phyloP scores from a whole-genome alignment of 2,329 filamentous ascomycete species.

The Hortaea sp. region DNA sequence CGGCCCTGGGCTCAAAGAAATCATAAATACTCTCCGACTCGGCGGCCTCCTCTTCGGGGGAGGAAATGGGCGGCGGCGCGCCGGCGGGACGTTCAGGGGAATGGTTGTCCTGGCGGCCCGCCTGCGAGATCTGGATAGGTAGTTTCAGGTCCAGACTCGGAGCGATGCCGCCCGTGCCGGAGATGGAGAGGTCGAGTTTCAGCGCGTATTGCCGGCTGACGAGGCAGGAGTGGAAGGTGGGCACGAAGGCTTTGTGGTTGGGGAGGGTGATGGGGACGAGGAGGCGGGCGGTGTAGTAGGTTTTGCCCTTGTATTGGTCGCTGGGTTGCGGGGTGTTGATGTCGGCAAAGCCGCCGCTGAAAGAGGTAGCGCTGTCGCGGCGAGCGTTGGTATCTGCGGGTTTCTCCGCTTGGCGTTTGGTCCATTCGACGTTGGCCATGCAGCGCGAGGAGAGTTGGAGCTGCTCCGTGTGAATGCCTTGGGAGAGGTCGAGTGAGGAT shows the following conservation, averaged over 20 bases:
- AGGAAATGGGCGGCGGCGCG: not conserved
- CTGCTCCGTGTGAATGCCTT: constrained; percentile 44
- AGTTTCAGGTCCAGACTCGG: constrained; percentile 33
- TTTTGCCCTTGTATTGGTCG: constrained; percentile 33
- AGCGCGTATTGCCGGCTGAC: constrained; percentile 54
- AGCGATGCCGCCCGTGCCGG: constrained; percentile 36
- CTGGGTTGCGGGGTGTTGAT: constrained; percentile 17
- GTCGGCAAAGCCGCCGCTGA: constrained; percentile 21
- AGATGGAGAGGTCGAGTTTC: constrained; percentile 47
- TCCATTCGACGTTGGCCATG: constrained; percentile 49
- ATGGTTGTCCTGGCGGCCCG: constrained; percentile 6
- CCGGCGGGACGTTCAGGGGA: not conserved
- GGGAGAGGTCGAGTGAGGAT: constrained; percentile 36
- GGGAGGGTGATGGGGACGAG: constrained; percentile 55
- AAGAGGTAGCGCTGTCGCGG: constrained; percentile 31
- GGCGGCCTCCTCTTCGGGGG: not conserved
- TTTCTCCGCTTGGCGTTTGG: constrained; percentile 23
- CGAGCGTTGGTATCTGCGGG: constrained; percentile 14
- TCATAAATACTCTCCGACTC: not conserved
- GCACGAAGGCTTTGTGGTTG: constrained; percentile 49
- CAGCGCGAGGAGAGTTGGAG: constrained; percentile 46
- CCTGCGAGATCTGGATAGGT: constrained; percentile 34
- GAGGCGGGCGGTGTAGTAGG: constrained; percentile 53
- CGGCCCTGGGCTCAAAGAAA: constrained; percentile 1
- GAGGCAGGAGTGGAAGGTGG: constrained; percentile 61